Conservation (phyloP, 345 rosid species). For the Bruguiera parviflora region DNA sequence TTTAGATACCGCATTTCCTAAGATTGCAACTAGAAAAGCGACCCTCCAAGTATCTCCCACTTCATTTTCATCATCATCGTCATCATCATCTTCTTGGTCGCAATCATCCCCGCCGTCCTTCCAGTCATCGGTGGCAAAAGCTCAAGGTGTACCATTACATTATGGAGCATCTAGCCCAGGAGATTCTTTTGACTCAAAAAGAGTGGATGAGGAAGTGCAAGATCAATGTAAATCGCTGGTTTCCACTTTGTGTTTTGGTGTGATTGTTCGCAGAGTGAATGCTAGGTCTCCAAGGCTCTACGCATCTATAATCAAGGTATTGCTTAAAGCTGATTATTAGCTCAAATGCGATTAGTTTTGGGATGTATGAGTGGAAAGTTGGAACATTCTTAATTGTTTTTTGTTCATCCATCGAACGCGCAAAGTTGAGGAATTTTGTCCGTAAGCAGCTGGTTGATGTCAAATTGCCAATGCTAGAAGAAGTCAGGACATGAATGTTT, state of each 20-base stretch:
- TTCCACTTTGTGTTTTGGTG: background rate
- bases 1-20: background rate
- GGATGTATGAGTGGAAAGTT: no score
- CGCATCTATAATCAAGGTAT: background rate
- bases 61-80: background rate
- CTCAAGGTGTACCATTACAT: background rate
- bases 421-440: no score
- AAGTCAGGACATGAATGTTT: no score
- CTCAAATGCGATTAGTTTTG: background rate
- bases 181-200: background rate
- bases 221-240: background rate
- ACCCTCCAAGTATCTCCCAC: background rate
- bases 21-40: background rate
- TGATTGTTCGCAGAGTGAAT: background rate
- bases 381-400: no score
- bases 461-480: no score
- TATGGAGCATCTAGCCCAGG: background rate
- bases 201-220: background rate
- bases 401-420: no score
- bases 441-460: no score
- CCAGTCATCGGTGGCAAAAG: background rate
- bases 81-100: background rate
- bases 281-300: background rate
- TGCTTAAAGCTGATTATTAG: background rate
- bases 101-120: background rate